Evolutionary conservation across 257 asterid genomes (phyloP).

Genomic region (Solanum rostratum): DNA sequence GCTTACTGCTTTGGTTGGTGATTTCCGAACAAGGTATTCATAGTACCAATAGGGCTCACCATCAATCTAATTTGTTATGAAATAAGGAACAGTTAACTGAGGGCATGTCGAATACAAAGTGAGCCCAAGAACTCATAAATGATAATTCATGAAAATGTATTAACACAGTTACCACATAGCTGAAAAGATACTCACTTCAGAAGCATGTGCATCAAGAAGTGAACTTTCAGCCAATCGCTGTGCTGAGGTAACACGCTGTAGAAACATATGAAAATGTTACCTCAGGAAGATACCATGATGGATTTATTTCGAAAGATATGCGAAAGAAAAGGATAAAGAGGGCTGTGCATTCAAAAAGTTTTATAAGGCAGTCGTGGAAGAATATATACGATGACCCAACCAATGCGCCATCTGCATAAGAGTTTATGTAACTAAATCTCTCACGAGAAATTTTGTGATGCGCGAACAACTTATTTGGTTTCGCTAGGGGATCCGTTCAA

Average conservation of each 20-base stretch:
- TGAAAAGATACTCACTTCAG: slow-evolving; percentile 44
- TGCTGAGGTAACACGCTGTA: slow-evolving; percentile 78
- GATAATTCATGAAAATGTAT: background rate
- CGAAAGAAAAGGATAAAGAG: background rate
- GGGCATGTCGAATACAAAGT: background rate
- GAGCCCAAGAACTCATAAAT: background rate
- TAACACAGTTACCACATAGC: background rate
- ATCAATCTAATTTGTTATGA: slow-evolving; percentile 43
- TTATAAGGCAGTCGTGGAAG: background rate
- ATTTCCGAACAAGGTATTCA: slow-evolving; percentile 85
- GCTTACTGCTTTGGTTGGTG: slow-evolving; percentile 78
- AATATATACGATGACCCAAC: background rate
- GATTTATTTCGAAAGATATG: background rate
- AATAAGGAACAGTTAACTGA: background rate
- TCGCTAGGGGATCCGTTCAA: background rate
- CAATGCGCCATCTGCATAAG: background rate
- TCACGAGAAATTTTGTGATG: background rate
- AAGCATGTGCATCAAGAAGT: slow-evolving; percentile 82
- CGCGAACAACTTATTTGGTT: background rate
- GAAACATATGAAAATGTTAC: slow-evolving; percentile 11
- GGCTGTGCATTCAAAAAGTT: background rate
- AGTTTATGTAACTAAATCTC: background rate
- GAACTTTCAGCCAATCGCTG: slow-evolving; percentile 91
- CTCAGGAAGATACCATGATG: background rate
- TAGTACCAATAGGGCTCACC: slow-evolving; percentile 87